These are phyloP conservation scores for Fusarium sp. DNA, from an alignment of 2,329 filamentous ascomycete species.

Conservation along the genomic window DNA sequence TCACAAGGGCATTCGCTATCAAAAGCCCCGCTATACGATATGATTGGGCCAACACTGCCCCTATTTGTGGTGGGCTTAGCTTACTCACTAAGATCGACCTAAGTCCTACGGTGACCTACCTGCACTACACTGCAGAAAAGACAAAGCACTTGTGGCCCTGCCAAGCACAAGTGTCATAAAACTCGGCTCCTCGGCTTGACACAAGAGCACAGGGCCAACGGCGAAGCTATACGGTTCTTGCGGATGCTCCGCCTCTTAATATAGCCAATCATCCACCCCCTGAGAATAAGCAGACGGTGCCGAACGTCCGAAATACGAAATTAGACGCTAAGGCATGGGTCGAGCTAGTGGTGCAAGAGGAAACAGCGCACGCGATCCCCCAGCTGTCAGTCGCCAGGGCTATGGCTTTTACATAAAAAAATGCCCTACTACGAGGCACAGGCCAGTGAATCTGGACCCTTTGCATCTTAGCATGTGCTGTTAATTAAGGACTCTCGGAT, in stretches of 20 bases:
- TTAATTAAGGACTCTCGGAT: no score
- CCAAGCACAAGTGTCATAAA: not conserved
- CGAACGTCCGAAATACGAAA: conserved; percentile 32
- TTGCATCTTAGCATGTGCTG: no score
- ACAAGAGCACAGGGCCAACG: not conserved
- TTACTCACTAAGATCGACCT: not conserved
- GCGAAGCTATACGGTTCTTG: no score
- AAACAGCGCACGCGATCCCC: conserved; percentile 23
- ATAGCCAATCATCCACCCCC: not conserved
- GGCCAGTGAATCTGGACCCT: no score
- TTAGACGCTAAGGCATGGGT: conserved; percentile 10
- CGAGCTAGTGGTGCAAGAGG: conserved; percentile 13
- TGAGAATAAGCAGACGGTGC: conserved; percentile 21
- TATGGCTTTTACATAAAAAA: conserved; percentile 18
- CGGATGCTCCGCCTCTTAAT: not conserved
- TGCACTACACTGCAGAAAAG: not conserved
- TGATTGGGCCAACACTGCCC: not conserved
- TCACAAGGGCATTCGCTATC: no score
- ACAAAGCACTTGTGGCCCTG: not conserved
- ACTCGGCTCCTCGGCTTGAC: conserved; percentile 20
- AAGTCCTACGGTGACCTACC: not conserved
- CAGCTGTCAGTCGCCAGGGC: not conserved
- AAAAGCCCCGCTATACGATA: no score
- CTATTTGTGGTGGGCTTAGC: not conserved
- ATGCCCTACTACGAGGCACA: not conserved